Conservation (phyloP, 306 rosid species). For the Castanea mollissima region DNA sequence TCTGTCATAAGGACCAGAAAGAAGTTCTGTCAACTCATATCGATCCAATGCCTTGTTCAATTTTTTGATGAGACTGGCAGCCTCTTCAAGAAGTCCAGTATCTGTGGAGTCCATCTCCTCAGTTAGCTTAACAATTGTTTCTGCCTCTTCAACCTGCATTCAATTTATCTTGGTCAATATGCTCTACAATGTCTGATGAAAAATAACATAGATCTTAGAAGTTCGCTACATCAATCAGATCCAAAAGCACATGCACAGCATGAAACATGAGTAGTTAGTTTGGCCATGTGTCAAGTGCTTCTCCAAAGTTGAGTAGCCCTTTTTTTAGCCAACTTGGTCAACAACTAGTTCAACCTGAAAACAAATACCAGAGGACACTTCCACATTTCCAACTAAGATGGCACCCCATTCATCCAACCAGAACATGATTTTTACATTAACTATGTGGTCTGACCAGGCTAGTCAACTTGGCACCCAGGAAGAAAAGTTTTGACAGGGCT, state of each 20-base stretch:
- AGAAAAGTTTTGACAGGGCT: background rate
- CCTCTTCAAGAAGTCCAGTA: constrained; percentile 81
- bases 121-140: constrained; percentile 78
- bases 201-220: background rate
- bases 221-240: background rate
- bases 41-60: constrained; percentile 75
- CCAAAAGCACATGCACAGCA: background rate
- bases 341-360: background rate
- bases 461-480: background rate
- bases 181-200: background rate
- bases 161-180: background rate
- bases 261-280: background rate
- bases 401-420: background rate
- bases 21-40: constrained; percentile 91
- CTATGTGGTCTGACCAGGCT: background rate
- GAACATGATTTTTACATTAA: background rate
- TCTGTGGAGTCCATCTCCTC: constrained; percentile 90
- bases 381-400: background rate
- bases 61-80: constrained; percentile 69
- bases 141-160: constrained; percentile 90
- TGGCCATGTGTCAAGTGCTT: background rate
- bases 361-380: background rate
- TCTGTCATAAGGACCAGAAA: constrained; percentile 91
- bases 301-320: background rate
- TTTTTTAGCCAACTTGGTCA: background rate